Evolutionary conservation across 768 basidiomycete species (phyloP).

Genomic region (Mycena haematopus): DNA sequence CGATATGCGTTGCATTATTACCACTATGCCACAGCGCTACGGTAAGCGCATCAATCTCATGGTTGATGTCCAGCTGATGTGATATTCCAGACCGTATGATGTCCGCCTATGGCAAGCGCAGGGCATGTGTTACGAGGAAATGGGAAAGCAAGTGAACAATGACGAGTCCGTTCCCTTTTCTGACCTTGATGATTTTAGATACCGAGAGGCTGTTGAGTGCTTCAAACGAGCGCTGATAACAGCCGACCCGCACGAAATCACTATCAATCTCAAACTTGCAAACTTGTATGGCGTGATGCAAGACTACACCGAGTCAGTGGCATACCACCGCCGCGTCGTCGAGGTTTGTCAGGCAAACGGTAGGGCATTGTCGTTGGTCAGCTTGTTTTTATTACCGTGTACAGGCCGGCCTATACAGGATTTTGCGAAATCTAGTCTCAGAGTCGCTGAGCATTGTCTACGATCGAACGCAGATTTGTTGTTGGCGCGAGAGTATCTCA

Average conservation of each 20-base stretch:
- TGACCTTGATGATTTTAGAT: conserved; percentile 49
- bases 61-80: conserved; percentile 8
- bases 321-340: conserved; percentile 82
- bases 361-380: conserved; percentile 36
- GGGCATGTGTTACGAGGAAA: conserved; percentile 91
- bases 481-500: conserved; percentile 76
- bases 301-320: conserved; percentile 71
- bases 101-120: conserved; percentile 96
- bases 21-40: conserved; percentile 90
- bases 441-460: conserved; percentile 83
- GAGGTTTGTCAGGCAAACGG: conserved; percentile 72
- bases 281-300: conserved; percentile 70
- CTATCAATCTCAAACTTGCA: conserved; percentile 76
- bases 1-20: conserved; percentile 97
- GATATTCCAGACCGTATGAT: conserved; percentile 80
- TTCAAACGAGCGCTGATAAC: conserved; percentile 88
- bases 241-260: conserved; percentile 78
- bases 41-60: conserved; percentile 53
- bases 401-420: conserved; percentile 75
- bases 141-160: conserved; percentile 68
- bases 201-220: conserved; percentile 89
- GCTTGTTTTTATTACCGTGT: conserved; percentile 29
- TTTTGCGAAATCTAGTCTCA: conserved; percentile 83
- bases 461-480: conserved; percentile 66
- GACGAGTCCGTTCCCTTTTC: neutral